phyloP scores from a whole-genome alignment of 345 rosid species.

The Sisymbrium altissimum region DNA sequence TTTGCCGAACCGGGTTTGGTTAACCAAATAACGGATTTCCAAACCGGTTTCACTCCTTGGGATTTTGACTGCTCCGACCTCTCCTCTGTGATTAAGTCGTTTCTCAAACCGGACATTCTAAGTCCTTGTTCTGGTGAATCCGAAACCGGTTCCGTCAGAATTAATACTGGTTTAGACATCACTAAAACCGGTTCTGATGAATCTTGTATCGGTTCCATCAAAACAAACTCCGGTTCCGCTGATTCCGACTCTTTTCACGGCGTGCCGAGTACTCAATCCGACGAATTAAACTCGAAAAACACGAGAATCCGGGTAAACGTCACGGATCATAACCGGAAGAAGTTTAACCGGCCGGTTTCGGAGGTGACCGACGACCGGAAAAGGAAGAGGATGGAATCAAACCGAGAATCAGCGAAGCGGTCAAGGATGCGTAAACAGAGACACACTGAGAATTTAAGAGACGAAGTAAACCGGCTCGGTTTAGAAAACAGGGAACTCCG shows the following conservation, averaged over 20 bases:
- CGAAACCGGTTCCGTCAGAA: constrained; percentile 4
- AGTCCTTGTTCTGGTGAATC: constrained; percentile 29
- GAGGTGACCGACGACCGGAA: constrained; percentile 60
- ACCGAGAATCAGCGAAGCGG: constrained; percentile 88
- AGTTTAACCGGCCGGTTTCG: constrained; percentile 16
- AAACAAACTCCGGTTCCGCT: constrained; percentile 8
- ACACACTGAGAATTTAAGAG: constrained; percentile 69
- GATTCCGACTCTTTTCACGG: background rate
- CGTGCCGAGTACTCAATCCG: background rate
- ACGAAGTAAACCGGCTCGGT: constrained; percentile 60
- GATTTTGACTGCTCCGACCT: constrained; percentile 35
- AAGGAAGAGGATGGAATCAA: constrained; percentile 74
- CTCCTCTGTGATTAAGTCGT: constrained; percentile 30
- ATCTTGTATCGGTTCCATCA: constrained; percentile 9
- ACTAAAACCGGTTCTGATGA: constrained; percentile 21
- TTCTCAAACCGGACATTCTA: constrained; percentile 23
- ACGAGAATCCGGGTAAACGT: background rate
- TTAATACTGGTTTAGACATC: constrained; percentile 1
- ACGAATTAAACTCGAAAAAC: background rate
- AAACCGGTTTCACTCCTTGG: constrained; percentile 58
- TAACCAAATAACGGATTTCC: constrained; percentile 43
- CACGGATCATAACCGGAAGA: constrained; percentile 33
- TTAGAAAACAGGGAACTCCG: constrained; percentile 60
- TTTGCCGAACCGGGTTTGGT: constrained; percentile 34
- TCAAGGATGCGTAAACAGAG: constrained; percentile 79